These are phyloP conservation scores for Pestalotiopsis sp. DNA, from an alignment of 2,329 filamentous ascomycete genomes.

Conservation along the genomic window DNA sequence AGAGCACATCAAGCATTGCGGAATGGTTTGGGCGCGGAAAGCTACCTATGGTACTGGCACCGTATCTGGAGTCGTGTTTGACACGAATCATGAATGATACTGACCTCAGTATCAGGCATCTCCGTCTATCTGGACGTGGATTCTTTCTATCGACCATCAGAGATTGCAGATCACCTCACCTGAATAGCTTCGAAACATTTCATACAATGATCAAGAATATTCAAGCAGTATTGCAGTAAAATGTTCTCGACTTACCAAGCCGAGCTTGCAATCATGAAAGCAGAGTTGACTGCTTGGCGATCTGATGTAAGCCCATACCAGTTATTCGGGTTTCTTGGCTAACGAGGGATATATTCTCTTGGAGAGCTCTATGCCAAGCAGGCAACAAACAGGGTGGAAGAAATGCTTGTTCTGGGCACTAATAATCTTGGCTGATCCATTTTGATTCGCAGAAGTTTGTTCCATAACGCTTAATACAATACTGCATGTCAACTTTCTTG, in stretches of 20 bases:
- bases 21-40: not conserved
- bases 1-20: slow-evolving; percentile 9
- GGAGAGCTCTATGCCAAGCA: no score
- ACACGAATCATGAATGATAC: not conserved
- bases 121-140: not conserved
- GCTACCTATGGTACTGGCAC: not conserved
- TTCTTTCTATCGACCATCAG: not conserved
- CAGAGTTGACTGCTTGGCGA: not conserved
- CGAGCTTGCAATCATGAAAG: no score
- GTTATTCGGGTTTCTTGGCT: no score
- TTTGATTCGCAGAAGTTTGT: not conserved
- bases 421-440: not conserved
- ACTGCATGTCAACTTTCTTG: not conserved
- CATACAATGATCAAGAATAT: not conserved
- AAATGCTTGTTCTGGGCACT: not conserved
- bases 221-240: not conserved
- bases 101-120: not conserved
- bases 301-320: not conserved
- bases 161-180: not conserved
- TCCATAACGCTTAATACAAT: not conserved
- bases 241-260: not conserved
- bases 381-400: no score
- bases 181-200: not conserved
- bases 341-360: no score
- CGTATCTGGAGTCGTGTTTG: not conserved